A percentile compares a stretch with the other conserved stretches of the same genome.
Evolutionary conservation across 2,329 filamentous ascomycete genomes (phyloP).

Genomic region (Fusarium sp.): DNA sequence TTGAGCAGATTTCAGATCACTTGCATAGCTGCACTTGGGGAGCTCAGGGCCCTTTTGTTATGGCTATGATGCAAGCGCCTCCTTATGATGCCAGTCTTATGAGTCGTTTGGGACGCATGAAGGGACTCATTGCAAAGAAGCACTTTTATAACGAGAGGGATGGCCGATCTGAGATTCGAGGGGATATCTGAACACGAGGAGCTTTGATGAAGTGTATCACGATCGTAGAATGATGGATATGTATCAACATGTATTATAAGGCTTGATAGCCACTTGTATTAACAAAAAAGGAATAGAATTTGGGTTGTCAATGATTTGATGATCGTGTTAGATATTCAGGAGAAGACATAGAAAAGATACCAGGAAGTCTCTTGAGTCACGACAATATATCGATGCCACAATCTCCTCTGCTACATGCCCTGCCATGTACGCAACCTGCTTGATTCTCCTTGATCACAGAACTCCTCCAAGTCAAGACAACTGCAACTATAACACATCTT

Average conservation of each 20-base stretch:
- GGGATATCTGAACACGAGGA: neutral
- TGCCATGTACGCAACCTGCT: no score
- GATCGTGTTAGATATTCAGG: no score
- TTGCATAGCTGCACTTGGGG: conserved; percentile 51
- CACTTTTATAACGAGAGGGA: conserved; percentile 3
- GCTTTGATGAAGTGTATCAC: neutral
- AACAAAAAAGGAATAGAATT: neutral
- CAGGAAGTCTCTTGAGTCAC: no score
- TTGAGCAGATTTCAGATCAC: conserved; percentile 48
- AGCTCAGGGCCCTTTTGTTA: conserved; percentile 52
- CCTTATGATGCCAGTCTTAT: conserved; percentile 48
- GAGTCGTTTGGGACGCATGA: conserved; percentile 36
- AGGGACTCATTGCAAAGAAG: conserved; percentile 6
- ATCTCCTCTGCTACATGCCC: no score
- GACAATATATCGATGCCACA: no score
- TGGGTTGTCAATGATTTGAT: no score
- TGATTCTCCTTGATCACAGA: no score
- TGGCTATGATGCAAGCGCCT: conserved; percentile 52
- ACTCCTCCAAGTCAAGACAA: no score
- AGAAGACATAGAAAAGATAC: no score
- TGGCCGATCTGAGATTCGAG: neutral
- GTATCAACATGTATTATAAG: conserved; percentile 5
- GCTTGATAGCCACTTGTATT: neutral
- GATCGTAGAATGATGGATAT: neutral
- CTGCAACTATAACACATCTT: no score